Percentiles rank a stretch among this genome's conserved stretches.
These are phyloP conservation scores for Wickerhamiella sergipiensis DNA, from an alignment of 805 yeast species.

Conservation along the genomic window DNA sequence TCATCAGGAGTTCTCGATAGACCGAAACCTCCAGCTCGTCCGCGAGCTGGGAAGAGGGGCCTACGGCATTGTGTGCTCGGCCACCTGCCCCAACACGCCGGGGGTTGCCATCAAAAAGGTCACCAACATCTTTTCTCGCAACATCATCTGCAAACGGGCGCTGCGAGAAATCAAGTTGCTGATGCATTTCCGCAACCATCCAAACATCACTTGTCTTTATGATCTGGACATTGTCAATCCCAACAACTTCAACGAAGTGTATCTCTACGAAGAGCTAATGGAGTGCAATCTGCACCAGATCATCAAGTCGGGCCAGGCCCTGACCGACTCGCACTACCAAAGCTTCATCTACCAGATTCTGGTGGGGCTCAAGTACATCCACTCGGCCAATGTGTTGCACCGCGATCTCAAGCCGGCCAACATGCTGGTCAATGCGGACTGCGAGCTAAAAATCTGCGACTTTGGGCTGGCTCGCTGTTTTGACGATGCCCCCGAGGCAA, in stretches of 20 bases:
- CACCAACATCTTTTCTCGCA: constrained; percentile 84
- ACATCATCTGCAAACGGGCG: constrained; percentile 83
- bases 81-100: constrained; percentile 52
- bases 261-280: constrained; percentile 92
- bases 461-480: constrained; percentile 78
- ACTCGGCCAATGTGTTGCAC: constrained; percentile 87
- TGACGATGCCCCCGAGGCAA: constrained; percentile 26
- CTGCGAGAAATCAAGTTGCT: constrained; percentile 78
- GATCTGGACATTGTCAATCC: constrained; percentile 83
- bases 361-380: constrained; percentile 80
- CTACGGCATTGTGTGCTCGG: constrained; percentile 92
- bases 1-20: constrained; percentile 88
- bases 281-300: constrained; percentile 99
- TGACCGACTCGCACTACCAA: constrained; percentile 88
- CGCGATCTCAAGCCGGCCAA: constrained; percentile 88
- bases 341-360: constrained; percentile 85
- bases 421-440: constrained; percentile 72
- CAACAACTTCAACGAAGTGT: constrained; percentile 75
- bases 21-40: constrained; percentile 72
- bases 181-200: constrained; percentile 91
- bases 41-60: constrained; percentile 97
- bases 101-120: constrained; percentile 92
- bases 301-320: constrained; percentile 75
- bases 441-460: constrained; percentile 89
- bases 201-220: constrained; percentile 87